Percentiles rank a stretch among this genome's conserved stretches.
phyloP scores from a whole-genome alignment of 257 asterid species.

The Handroanthus guayacan region DNA sequence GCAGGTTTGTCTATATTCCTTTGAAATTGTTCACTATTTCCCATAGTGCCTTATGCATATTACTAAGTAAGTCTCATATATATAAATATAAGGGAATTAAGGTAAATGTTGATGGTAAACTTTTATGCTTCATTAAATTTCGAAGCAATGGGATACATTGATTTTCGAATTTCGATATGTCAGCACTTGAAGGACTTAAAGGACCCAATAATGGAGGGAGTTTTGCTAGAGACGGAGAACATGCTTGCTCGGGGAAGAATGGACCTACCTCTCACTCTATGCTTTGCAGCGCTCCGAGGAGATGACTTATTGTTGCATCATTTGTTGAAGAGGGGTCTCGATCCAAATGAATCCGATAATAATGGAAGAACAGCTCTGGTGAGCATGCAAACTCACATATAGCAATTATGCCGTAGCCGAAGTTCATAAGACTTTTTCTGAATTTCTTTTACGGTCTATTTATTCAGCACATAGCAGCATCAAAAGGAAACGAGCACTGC shows the following conservation, averaged over 20 bases:
- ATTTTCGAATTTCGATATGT: slow-evolving; percentile 20
- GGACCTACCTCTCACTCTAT: slow-evolving; percentile 92
- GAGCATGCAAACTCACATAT: slow-evolving; percentile 23
- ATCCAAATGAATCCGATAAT: slow-evolving; percentile 87
- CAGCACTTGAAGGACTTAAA: slow-evolving; percentile 86
- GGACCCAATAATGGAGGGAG: slow-evolving; percentile 93
- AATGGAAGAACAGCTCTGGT: slow-evolving; percentile 86
- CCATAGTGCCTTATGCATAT: neutral
- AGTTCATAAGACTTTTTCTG: neutral
- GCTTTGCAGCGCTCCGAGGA: slow-evolving; percentile 91
- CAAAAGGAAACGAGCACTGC: slow-evolving; percentile 76
- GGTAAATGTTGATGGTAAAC: neutral
- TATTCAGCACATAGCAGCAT: slow-evolving; percentile 89
- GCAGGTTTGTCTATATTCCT: slow-evolving; percentile 47
- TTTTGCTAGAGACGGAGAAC: slow-evolving; percentile 82
- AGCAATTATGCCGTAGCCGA: neutral
- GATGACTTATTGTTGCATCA: slow-evolving; percentile 89
- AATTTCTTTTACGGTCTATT: slow-evolving; percentile 18
- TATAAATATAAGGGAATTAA: neutral
- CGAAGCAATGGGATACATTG: slow-evolving; percentile 9
- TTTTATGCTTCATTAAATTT: slow-evolving; percentile 5
- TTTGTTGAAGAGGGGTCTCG: slow-evolving; percentile 87
- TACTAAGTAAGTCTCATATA: neutral
- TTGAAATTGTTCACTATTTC: neutral
- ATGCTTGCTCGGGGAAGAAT: slow-evolving; percentile 97